These are phyloP conservation scores for Wickerhamiella brachini DNA, from an alignment of 805 yeast species.

Conservation along the genomic window DNA sequence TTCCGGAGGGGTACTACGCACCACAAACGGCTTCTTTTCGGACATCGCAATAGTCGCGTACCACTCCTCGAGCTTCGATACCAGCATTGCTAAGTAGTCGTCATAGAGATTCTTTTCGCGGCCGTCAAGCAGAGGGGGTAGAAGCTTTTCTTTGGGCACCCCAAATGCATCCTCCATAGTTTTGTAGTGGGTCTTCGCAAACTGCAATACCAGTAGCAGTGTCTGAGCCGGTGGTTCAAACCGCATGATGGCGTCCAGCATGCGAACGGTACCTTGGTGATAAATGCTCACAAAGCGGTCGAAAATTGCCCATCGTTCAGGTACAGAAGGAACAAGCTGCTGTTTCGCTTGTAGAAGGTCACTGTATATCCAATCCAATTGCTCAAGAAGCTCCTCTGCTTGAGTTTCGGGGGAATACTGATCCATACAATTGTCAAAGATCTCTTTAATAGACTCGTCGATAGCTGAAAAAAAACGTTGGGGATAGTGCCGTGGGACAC, in stretches of 20 bases:
- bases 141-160: slow-evolving; percentile 32
- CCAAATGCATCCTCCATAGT: slow-evolving; percentile 39
- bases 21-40: slow-evolving; percentile 50
- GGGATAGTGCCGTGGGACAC: slow-evolving; percentile 43
- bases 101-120: slow-evolving; percentile 58
- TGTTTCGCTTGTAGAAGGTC: slow-evolving; percentile 57
- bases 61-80: slow-evolving; percentile 76
- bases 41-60: slow-evolving; percentile 50
- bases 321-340: slow-evolving; percentile 47
- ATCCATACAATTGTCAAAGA: slow-evolving; percentile 52
- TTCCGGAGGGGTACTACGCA: slow-evolving; percentile 63
- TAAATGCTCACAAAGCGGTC: slow-evolving; percentile 48
- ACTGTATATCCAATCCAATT: slow-evolving; percentile 71
- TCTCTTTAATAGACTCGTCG: slow-evolving; percentile 46
- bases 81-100: slow-evolving; percentile 63
- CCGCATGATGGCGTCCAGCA: slow-evolving; percentile 50
- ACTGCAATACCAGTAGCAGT: slow-evolving; percentile 59
- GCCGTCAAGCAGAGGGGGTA: slow-evolving; percentile 53
- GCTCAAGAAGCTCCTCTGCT: slow-evolving; percentile 47
- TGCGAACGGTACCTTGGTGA: slow-evolving; percentile 47
- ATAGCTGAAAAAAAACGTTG: slow-evolving; percentile 45
- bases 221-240: slow-evolving; percentile 67
- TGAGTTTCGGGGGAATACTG: slow-evolving; percentile 33
- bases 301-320: slow-evolving; percentile 61
- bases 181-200: slow-evolving; percentile 53